Evolutionary conservation across 2,329 filamentous ascomycete genomes (phyloP), one percentile per base, ranked within the genome.

Genomic region (Pyricularia pennisetigena): DNA sequence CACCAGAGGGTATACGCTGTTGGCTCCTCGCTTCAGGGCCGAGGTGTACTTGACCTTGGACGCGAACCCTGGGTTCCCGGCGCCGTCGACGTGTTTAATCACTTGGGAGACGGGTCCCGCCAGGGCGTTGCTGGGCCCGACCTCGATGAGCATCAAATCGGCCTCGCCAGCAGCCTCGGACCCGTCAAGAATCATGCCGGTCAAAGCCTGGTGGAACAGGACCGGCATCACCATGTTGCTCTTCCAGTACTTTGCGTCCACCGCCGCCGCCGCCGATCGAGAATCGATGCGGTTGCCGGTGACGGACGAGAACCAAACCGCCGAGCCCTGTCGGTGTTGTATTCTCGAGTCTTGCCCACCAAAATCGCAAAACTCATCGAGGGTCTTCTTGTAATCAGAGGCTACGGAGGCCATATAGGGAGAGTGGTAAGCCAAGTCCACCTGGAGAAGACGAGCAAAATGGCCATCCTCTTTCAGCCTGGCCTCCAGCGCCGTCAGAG

Each of bases 381-480:
- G 23, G 23, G 57, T 61, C 12, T 61, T 23, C 57, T 61, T 61
- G n/a, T 61, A 61, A 66, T 68, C 57, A 70, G 14, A 59, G 69
- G 62, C 12, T 61, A 59, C 7, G 67, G 54, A 24, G 26, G 71
- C 69, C 75, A 78, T 77, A 63, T 77, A 73, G 10, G 73, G 74
- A 1, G 77, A 78, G 70, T 80, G 79, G 68, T 80, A 80, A 0
- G 79, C 78, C 9, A 72, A 72, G 29, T 76, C 73, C 5, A 79
- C 75, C 14, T 74, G 72, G 0, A 83, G 72, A 0, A 70, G 59
- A 5, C 78, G 70, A 0, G 73, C 69, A 64, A 80, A 77, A 5
- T 73, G 71, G 28, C 72, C 69, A 7, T 72, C 69, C 10, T 72
- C 72, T 1, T 74, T 69, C 0, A 77, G 67, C 1, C 75, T n/a